These are phyloP conservation scores for Syncephalis plumigaleata DNA, from an alignment of 371 early-diverging fungal species.

Conservation along the genomic window DNA sequence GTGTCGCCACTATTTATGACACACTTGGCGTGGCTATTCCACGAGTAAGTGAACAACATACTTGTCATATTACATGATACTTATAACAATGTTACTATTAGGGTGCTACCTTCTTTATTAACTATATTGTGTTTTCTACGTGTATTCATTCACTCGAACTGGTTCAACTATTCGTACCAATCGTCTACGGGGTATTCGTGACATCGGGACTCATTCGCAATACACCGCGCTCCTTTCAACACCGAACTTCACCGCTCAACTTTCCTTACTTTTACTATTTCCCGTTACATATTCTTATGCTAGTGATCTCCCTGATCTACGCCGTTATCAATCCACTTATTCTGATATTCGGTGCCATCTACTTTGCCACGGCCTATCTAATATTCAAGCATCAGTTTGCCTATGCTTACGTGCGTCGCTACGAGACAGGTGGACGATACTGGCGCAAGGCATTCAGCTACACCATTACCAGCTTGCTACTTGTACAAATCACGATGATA, in stretches of 20 bases:
- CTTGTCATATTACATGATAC: background rate
- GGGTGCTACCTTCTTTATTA: conserved; percentile 62
- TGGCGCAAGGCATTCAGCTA: conserved; percentile 66
- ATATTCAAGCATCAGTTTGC: conserved; percentile 65
- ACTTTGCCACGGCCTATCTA: conserved; percentile 51
- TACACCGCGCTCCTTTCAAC: conserved; percentile 50
- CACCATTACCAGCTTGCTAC: conserved; percentile 51
- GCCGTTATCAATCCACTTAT: conserved; percentile 76
- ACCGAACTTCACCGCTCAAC: conserved; percentile 34
- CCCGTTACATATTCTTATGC: conserved; percentile 53
- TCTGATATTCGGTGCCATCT: conserved; percentile 54
- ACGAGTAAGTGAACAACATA: conserved; percentile 8
- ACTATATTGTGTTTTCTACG: conserved; percentile 52
- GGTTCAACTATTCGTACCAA: conserved; percentile 35
- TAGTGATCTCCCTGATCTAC: conserved; percentile 74
- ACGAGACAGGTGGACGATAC: conserved; percentile 60
- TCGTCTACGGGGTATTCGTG: conserved; percentile 25
- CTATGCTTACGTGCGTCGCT: conserved; percentile 71
- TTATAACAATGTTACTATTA: conserved; percentile 8
- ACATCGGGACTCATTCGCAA: conserved; percentile 27
- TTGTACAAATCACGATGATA: conserved; percentile 75
- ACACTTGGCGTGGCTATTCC: conserved; percentile 50
- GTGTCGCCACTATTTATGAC: conserved; percentile 45
- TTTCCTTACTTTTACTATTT: conserved; percentile 48
- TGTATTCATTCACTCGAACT: conserved; percentile 54